Conservation (phyloP, 306 rosid genomes). For the Rosa persica region DNA sequence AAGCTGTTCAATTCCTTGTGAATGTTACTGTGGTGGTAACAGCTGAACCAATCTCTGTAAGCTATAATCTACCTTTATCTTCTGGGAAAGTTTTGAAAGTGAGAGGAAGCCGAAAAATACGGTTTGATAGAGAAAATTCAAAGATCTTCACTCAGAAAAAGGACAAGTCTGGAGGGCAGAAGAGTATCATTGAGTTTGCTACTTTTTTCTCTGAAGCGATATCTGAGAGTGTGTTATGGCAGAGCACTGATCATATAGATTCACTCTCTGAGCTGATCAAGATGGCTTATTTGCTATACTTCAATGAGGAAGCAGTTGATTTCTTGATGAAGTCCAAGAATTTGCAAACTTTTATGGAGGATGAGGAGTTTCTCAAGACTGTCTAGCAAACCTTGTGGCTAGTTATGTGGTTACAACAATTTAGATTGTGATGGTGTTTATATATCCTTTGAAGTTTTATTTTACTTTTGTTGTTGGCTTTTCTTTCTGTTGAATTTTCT, state of each 20-base stretch:
- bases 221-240: constrained; percentile 54
- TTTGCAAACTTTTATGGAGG: constrained; percentile 62
- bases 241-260: constrained; percentile 43
- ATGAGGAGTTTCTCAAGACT: constrained; percentile 55
- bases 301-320: constrained; percentile 47
- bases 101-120: constrained; percentile 36
- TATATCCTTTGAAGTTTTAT: background rate
- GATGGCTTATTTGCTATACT: constrained; percentile 48
- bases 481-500: background rate
- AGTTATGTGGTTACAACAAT: constrained; percentile 3
- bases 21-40: constrained; percentile 41
- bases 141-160: constrained; percentile 40
- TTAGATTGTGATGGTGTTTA: background rate
- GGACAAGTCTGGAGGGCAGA: constrained; percentile 26
- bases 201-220: constrained; percentile 60
- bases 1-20: constrained; percentile 50
- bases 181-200: constrained; percentile 44
- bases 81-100: constrained; percentile 34
- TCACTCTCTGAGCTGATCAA: constrained; percentile 57
- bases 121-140: constrained; percentile 45
- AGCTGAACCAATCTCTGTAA: constrained; percentile 37
- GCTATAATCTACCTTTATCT: constrained; percentile 42
- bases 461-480: background rate
- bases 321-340: constrained; percentile 65
- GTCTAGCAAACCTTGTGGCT: constrained; percentile 31